phyloP scores from a whole-genome alignment of 2,329 filamentous ascomycete genomes.

The Aureobasidium leucospermi region DNA sequence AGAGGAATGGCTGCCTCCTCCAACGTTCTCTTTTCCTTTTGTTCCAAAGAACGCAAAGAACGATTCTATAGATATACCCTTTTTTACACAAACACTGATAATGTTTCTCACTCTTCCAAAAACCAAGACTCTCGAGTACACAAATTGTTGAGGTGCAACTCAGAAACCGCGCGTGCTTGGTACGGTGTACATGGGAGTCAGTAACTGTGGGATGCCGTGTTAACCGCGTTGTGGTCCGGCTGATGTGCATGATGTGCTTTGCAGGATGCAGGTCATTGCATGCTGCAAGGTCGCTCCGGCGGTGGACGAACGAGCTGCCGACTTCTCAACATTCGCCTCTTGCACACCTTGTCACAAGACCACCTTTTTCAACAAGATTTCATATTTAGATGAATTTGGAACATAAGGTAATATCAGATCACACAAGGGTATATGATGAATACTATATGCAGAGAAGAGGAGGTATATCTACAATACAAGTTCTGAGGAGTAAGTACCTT shows the following conservation, averaged over 20 bases:
- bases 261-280: not conserved
- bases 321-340: too few relatives aligned
- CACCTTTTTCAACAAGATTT: not conserved
- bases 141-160: too few relatives aligned
- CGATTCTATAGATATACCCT: not conserved
- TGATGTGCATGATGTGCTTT: conserved; percentile 4
- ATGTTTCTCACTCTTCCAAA: not conserved
- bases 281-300: not conserved
- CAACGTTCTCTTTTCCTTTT: not conserved
- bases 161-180: too few relatives aligned
- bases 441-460: too few relatives aligned
- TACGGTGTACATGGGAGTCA: too few relatives aligned
- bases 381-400: too few relatives aligned
- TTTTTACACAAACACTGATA: not conserved
- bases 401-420: too few relatives aligned
- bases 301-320: not conserved
- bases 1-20: not conserved
- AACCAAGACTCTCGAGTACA: not conserved
- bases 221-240: not conserved
- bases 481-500: too few relatives aligned
- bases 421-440: too few relatives aligned
- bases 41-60: not conserved
- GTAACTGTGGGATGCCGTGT: not conserved
- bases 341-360: not conserved
- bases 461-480: too few relatives aligned